Conservation (phyloP, 139 green algal species). For the Haematococcus lacustris region DNA sequence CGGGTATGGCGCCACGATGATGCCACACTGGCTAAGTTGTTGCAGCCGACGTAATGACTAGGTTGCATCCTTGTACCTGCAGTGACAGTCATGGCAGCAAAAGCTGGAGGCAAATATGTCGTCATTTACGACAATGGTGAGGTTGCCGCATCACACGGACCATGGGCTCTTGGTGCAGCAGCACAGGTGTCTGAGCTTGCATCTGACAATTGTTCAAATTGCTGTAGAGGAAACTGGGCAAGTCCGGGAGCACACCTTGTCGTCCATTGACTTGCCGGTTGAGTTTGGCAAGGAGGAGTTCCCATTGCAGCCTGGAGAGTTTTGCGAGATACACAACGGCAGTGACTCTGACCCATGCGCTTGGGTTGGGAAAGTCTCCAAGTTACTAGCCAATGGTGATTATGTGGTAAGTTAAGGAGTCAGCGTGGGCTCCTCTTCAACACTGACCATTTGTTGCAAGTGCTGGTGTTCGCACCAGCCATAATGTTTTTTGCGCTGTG, state of each 20-base stretch:
- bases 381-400: slow-evolving; percentile 11
- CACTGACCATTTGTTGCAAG: slow-evolving; percentile 1
- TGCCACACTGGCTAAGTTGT: neutral
- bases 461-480: too few species aligned
- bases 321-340: slow-evolving; percentile 53
- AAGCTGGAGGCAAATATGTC: neutral
- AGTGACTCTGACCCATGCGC: slow-evolving; percentile 48
- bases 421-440: neutral
- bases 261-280: slow-evolving; percentile 27
- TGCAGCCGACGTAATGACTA: neutral
- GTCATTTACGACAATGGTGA: slow-evolving; percentile 2
- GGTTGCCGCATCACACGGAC: neutral
- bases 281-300: slow-evolving; percentile 42
- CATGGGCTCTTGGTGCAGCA: neutral
- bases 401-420: neutral
- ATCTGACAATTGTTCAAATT: neutral
- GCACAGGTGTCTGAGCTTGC: neutral
- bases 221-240: slow-evolving; percentile 10
- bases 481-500: slow-evolving; percentile 1
- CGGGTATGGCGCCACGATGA: neutral
- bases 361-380: slow-evolving; percentile 34
- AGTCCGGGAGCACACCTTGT: slow-evolving; percentile 27
- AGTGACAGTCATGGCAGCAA: neutral
- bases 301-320: slow-evolving; percentile 41
- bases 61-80: neutral